phyloP scores from a whole-genome alignment of 495 filamentous ascomycete species.

The Daldinia decipiens region DNA sequence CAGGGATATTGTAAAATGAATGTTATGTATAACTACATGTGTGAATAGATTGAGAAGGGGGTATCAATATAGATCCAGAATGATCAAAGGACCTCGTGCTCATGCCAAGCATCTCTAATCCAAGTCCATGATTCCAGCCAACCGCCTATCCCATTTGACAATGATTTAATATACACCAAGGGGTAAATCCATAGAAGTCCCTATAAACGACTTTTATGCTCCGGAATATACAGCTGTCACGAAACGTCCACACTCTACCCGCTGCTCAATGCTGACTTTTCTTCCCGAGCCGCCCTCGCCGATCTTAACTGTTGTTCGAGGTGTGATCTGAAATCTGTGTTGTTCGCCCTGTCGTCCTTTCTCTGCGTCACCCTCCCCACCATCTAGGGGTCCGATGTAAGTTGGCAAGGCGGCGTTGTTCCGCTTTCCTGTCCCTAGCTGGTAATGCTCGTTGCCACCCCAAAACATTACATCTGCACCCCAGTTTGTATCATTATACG shows the following conservation, averaged over 20 bases:
- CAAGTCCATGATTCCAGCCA: conserved; percentile 23
- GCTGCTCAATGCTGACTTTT: conserved; percentile 82
- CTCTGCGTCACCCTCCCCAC: conserved; percentile 56
- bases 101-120: conserved; percentile 26
- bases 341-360: conserved; percentile 66
- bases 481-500: conserved; percentile 76
- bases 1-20: conserved; percentile 2
- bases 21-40: conserved; percentile 7
- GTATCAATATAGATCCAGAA: conserved; percentile 43
- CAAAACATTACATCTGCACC: conserved; percentile 90
- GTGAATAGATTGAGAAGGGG: conserved; percentile 42
- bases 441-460: conserved; percentile 93
- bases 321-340: conserved; percentile 87
- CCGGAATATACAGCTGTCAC: conserved; percentile 83
- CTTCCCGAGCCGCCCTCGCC: conserved; percentile 70
- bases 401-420: conserved; percentile 78
- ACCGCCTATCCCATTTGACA: conserved; percentile 15
- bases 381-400: conserved; percentile 81
- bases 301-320: conserved; percentile 72
- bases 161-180: conserved; percentile 28
- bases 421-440: conserved; percentile 89
- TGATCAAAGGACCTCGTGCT: conserved; percentile 37
- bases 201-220: conserved; percentile 40
- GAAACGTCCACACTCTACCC: conserved; percentile 84
- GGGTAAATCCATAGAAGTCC: not conserved